phyloP scores from a whole-genome alignment of 2,329 filamentous ascomycete genomes.

The Cladosporium cucumerinum region DNA sequence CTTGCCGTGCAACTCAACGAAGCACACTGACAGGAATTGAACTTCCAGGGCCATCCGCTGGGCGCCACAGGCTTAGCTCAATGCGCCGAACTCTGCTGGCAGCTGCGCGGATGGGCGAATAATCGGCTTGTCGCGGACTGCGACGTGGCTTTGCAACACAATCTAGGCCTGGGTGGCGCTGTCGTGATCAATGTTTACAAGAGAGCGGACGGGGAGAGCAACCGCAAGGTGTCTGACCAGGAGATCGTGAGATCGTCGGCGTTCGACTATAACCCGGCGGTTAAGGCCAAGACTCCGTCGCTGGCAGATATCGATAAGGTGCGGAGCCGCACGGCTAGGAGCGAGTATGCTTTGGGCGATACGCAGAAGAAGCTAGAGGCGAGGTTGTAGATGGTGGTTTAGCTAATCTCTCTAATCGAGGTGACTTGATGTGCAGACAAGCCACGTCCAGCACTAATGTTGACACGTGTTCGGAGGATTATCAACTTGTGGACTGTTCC shows the following conservation, averaged over 20 bases:
- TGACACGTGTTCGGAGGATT: not conserved
- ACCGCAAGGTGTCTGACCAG: constrained; percentile 57
- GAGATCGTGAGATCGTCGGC: constrained; percentile 64
- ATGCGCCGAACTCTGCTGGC: constrained; percentile 91
- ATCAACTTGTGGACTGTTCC: too few relatives aligned
- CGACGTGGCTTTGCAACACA: constrained; percentile 78
- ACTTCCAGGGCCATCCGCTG: constrained; percentile 69
- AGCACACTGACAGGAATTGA: not conserved
- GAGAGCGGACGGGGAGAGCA: constrained; percentile 70
- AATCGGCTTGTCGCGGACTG: constrained; percentile 70
- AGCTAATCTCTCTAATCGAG: not conserved
- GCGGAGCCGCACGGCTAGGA: constrained; percentile 64
- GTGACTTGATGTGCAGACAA: not conserved
- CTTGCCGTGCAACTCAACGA: not conserved
- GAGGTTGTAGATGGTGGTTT: constrained; percentile 51
- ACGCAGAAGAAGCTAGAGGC: constrained; percentile 68
- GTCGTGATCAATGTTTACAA: constrained; percentile 87
- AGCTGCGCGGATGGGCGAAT: constrained; percentile 83
- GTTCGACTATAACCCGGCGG: constrained; percentile 90
- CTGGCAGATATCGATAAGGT: constrained; percentile 65
- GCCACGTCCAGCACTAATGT: not conserved
- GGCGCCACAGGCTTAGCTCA: constrained; percentile 89
- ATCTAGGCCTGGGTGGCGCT: constrained; percentile 84
- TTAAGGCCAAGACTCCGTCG: constrained; percentile 84
- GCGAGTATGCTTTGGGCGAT: constrained; percentile 75